Evolutionary conservation across 305 asterid genomes (phyloP), one percentile per base, ranked within the genome.

Genomic region (Solanum hybrid): DNA sequence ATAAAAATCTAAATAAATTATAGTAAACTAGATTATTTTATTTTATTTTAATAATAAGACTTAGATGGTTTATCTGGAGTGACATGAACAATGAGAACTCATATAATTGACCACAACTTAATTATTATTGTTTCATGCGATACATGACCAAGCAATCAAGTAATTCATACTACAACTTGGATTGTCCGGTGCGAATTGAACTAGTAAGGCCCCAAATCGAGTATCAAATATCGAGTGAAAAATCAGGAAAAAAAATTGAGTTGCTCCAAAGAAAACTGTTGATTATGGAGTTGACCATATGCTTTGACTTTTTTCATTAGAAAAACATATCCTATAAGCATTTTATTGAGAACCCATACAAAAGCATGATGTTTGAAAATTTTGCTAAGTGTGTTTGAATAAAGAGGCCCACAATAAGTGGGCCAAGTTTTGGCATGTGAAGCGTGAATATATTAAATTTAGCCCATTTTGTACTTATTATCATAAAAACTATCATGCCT

Each of bases 361-460:
- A 79, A 84, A 31, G 88, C 88, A 85, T 85, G 76, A 57, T 85
- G 57, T 85, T 27, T 85, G 76, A 85, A 57, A 51, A 20, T 1
- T 15, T 84, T 84, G 38, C 5, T 29, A 82, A 15, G 70, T 14
- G 82, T 82, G 70, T 81, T 7, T 45, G 27, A 14, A 27, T 7
- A 41, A 15, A 26, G 17, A 41, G 87, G 73, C 73, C 87, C 41
- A 84, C 88, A 26, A 82, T 12, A 82, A 2, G 65, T 81, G 65
- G 61, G 57, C 70, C 87, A 26, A 36, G 65, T 33, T 20, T 61
- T 5, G 81, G 89, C 89, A 88, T 75, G 89, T 31, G 33, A 77
- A 4, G 72, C 89, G 75, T 88, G 89, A 88, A 75, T 70, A 39
- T 88, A 75, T 27, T 88, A 88, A 88, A 72, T 88, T 38, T 88